Conservation (phyloP, 768 basidiomycete genomes). For the Termitomyces sp. region DNA sequence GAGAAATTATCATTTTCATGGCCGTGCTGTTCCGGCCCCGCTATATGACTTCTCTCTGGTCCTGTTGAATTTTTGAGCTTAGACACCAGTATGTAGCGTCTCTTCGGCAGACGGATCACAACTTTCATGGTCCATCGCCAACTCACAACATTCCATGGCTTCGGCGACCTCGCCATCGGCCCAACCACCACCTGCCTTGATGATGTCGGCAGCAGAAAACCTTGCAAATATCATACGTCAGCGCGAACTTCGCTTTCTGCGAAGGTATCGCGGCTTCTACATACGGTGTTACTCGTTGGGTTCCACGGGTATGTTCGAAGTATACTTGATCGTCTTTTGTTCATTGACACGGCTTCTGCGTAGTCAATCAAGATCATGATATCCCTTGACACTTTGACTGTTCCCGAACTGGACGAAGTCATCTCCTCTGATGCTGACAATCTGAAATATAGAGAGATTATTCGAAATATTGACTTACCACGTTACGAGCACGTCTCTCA, state of each 20-base stretch:
- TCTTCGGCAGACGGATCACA: background rate
- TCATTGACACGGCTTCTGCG: background rate
- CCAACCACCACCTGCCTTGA: background rate
- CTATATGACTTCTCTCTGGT: no score
- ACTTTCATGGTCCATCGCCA: background rate
- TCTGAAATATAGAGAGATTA: background rate
- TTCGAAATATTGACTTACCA: background rate
- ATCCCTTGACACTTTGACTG: background rate
- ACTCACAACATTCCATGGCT: background rate
- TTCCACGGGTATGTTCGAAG: background rate
- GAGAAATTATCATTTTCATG: no score
- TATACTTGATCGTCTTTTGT: background rate
- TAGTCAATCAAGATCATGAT: conserved; percentile 7
- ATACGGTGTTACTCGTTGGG: conserved; percentile 3
- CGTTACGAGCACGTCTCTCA: background rate
- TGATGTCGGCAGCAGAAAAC: conserved; percentile 1
- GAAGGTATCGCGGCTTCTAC: conserved; percentile 3
- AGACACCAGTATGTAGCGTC: no score
- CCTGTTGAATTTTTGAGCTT: no score
- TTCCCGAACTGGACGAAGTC: background rate
- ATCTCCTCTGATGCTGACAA: background rate
- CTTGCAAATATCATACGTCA: background rate
- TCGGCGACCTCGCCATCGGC: background rate
- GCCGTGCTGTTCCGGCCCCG: no score
- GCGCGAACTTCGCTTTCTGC: conserved; percentile 4